These are phyloP conservation scores for Wickerhamiella brachini DNA, from an alignment of 805 yeast species.

Conservation along the genomic window DNA sequence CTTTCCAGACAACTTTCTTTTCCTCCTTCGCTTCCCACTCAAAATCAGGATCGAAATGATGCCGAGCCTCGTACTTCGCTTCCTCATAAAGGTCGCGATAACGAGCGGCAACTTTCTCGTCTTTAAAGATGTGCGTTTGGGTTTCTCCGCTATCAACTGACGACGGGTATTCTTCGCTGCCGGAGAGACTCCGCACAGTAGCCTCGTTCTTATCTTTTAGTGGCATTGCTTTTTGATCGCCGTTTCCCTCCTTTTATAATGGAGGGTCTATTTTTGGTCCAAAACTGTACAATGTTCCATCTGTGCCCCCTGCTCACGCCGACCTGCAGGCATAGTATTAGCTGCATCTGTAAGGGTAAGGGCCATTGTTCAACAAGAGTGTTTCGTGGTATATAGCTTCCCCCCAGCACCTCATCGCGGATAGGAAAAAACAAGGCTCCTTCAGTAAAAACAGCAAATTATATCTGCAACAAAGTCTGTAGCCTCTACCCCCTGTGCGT, in stretches of 20 bases:
- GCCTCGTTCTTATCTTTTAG: background rate
- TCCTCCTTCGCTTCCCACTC: conserved; percentile 45
- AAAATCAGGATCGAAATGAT: conserved; percentile 42
- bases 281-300: background rate
- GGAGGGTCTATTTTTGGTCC: background rate
- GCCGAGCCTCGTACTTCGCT: conserved; percentile 40
- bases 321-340: background rate
- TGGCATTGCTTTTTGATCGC: background rate
- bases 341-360: background rate
- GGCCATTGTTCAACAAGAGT: background rate
- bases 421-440: background rate
- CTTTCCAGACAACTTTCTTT: conserved; percentile 32
- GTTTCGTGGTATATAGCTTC: background rate
- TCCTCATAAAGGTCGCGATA: conserved; percentile 35
- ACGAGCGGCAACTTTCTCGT: conserved; percentile 35
- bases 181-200: background rate
- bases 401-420: background rate
- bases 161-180: background rate
- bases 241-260: background rate
- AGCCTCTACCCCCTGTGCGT: background rate
- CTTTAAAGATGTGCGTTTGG: conserved; percentile 26
- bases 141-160: background rate
- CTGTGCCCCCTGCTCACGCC: background rate
- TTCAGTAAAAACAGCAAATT: background rate
- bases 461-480: background rate